These are phyloP conservation scores for Russula griseocarnosa DNA, from an alignment of 768 basidiomycete species.

Conservation along the genomic window DNA sequence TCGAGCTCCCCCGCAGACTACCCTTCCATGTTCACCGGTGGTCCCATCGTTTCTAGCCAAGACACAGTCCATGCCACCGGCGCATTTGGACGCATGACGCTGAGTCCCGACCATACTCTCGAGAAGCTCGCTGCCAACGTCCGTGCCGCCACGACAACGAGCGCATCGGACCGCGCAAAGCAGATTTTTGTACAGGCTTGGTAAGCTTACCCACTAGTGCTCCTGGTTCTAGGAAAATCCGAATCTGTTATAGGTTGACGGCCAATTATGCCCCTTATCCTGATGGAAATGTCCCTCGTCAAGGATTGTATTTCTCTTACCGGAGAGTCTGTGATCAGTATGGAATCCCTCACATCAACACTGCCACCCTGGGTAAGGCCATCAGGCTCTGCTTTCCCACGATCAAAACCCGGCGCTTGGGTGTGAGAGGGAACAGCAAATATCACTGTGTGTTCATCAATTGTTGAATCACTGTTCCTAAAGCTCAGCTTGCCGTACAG, in stretches of 20 bases:
- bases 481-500: constrained; percentile 41
- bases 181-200: constrained; percentile 93
- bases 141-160: constrained; percentile 83
- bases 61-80: constrained; percentile 60
- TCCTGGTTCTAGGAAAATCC: constrained; percentile 8
- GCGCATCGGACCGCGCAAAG: constrained; percentile 86
- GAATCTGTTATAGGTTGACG: constrained; percentile 55
- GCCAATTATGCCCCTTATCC: constrained; percentile 89
- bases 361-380: constrained; percentile 91
- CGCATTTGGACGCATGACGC: constrained; percentile 71
- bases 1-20: constrained; percentile 58
- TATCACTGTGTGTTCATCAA: constrained; percentile 74
- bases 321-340: constrained; percentile 88
- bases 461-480: constrained; percentile 28
- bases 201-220: constrained; percentile 43
- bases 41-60: constrained; percentile 41
- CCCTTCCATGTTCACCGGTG: constrained; percentile 56
- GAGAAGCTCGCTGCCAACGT: constrained; percentile 87
- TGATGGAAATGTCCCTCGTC: constrained; percentile 89
- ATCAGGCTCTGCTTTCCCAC: constrained; percentile 90
- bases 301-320: constrained; percentile 93
- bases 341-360: constrained; percentile 91
- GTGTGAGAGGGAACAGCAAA: constrained; percentile 92
- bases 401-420: constrained; percentile 90
- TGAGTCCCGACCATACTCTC: constrained; percentile 71